These are phyloP conservation scores for Pharus latifolius DNA, from an alignment of 176 grass and related monocot genomes.

Conservation along the genomic window DNA sequence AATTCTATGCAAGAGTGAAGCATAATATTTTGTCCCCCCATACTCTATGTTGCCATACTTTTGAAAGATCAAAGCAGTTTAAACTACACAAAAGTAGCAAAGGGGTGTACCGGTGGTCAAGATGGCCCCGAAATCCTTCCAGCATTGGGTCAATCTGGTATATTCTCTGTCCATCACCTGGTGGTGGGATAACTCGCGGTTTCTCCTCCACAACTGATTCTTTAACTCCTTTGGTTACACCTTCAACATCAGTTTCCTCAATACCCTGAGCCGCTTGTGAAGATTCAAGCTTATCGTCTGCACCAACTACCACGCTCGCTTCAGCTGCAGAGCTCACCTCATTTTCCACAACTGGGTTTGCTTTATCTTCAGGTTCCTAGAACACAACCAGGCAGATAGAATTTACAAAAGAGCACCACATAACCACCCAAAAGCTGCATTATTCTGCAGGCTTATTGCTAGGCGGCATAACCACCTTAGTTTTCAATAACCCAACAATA, in stretches of 20 bases:
- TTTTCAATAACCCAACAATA: conserved; percentile 8
- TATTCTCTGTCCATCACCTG: conserved; percentile 70
- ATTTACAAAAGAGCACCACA: neutral
- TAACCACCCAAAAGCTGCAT: neutral
- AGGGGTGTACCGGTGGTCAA: conserved; percentile 62
- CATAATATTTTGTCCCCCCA: neutral
- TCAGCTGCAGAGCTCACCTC: neutral
- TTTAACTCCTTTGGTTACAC: conserved; percentile 12
- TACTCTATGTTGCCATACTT: neutral
- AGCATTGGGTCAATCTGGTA: conserved; percentile 73
- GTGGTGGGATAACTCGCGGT: conserved; percentile 34
- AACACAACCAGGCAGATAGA: neutral
- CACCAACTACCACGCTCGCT: neutral
- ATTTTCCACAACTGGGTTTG: conserved; percentile 7
- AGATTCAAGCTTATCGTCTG: conserved; percentile 14
- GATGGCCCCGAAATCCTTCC: conserved; percentile 41
- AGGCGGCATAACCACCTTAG: neutral
- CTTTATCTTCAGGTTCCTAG: conserved; percentile 23
- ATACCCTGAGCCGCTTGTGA: conserved; percentile 1
- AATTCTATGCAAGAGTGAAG: neutral
- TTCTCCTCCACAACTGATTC: conserved; percentile 35
- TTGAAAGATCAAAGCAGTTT: neutral
- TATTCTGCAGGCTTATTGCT: neutral
- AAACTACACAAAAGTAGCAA: neutral
- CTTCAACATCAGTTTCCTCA: neutral